Base-by-base conservation (phyloP, 2,329 filamentous ascomycete genomes). In the Fusarium falciforme region DNA sequence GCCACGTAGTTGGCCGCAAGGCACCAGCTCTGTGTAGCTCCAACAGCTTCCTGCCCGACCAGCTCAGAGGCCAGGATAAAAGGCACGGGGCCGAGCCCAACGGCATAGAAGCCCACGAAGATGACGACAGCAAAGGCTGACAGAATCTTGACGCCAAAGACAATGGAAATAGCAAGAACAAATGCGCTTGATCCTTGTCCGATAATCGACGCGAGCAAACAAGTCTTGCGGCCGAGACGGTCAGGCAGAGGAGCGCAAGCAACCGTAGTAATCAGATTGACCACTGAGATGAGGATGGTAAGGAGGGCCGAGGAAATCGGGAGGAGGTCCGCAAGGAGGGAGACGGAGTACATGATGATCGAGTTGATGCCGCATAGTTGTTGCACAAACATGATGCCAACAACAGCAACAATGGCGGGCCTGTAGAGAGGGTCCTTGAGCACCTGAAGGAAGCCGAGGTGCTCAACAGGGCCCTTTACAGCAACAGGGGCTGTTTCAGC, bases 291-390 rank as follows among this genome's bases (percentile, higher is more conserved):
- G 64, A 93, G 84, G 69, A 98, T 96, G 64, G 96, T 97, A 61
- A 99, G 88, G 1, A 97, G 85, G 0, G 93, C 93, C 0, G 95
- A 96, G 71, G 92, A 94, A 55, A 94, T 90, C 5, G 94, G 93
- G 0, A 99, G 89, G 2, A 98, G 89, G 72, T 91, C 91, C 35
- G 93, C 91, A 16, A 99, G 89, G 1, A 99, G 90, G 1, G 94
- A 95, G 7, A 98, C 96, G 3, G 95, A 97, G 83, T 99, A 99
- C 95, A 99, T 98, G 83, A 98, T 93, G 79, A 98, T 96, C 67
- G 93, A 96, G 88, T 99, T 98, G 85, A 98, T 96, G 55, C 94
- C 96, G 67, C 93, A 96, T 40, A 98, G 87, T 82, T 99, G 96
- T 81, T 98, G 96, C 1, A 94, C 93, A 67, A 95, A 88, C 95